Conservation (phyloP, 768 basidiomycete genomes). For the Boletus subcaerulescens region DNA sequence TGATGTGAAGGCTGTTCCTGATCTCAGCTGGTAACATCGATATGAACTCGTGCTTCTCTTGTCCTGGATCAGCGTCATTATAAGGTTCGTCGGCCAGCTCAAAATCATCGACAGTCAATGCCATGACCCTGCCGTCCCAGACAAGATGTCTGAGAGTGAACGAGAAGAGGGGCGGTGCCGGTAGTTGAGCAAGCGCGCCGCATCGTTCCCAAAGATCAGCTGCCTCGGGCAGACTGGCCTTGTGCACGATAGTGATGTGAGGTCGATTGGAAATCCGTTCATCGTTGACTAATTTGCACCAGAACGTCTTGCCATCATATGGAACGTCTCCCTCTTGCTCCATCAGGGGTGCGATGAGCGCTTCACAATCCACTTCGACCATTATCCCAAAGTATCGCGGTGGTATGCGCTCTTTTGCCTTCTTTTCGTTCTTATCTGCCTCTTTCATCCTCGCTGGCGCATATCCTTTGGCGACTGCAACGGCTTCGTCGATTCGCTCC, state of each 20-base stretch:
- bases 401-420: slow-evolving; percentile 15
- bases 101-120: slow-evolving; percentile 66
- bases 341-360: slow-evolving; percentile 45
- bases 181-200: slow-evolving; percentile 9
- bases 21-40: slow-evolving; percentile 44
- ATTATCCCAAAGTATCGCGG: slow-evolving; percentile 79
- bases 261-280: slow-evolving; percentile 57
- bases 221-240: slow-evolving; percentile 40
- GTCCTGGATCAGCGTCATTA: slow-evolving; percentile 27
- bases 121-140: slow-evolving; percentile 82
- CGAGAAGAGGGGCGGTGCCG: slow-evolving; percentile 51
- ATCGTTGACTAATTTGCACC: slow-evolving; percentile 42
- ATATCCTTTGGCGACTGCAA: slow-evolving; percentile 43
- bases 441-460: slow-evolving; percentile 24
- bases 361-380: slow-evolving; percentile 64
- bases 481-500: slow-evolving; percentile 49
- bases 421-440: slow-evolving; percentile 21
- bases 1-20: slow-evolving; percentile 68
- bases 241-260: slow-evolving; percentile 87
- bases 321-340: slow-evolving; percentile 30
- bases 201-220: slow-evolving; percentile 44
- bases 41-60: slow-evolving; percentile 47
- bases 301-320: slow-evolving; percentile 40
- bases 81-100: slow-evolving; percentile 31
- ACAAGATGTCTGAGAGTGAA: slow-evolving; percentile 61